These are phyloP conservation scores for Mucor saturninus DNA, from an alignment of 371 early-diverging fungal species.

Conservation along the genomic window DNA sequence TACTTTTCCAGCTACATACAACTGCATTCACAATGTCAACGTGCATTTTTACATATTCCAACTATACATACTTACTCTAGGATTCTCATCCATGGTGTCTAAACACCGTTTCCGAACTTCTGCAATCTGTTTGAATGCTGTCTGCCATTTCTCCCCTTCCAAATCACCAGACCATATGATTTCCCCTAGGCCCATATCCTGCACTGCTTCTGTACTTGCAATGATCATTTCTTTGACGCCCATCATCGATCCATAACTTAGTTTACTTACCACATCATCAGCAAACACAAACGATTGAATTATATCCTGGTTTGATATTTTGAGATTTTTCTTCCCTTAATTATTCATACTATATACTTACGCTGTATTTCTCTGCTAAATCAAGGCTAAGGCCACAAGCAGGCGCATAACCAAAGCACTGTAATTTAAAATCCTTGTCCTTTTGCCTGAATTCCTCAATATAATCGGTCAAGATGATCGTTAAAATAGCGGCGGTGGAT, in stretches of 20 bases:
- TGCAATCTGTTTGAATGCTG: slow-evolving; percentile 43
- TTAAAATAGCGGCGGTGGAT: slow-evolving; percentile 77
- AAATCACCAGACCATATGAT: slow-evolving; percentile 40
- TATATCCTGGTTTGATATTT: slow-evolving; percentile 26
- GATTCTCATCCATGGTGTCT: slow-evolving; percentile 38
- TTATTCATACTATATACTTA: neutral
- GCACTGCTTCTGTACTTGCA: slow-evolving; percentile 49
- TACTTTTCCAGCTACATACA: slow-evolving; percentile 54
- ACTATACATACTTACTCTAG: slow-evolving; percentile 35
- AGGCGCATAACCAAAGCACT: slow-evolving; percentile 55
- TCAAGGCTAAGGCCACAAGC: slow-evolving; percentile 52
- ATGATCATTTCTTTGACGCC: slow-evolving; percentile 53
- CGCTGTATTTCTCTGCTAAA: slow-evolving; percentile 50
- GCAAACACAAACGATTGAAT: slow-evolving; percentile 57
- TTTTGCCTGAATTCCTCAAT: slow-evolving; percentile 58
- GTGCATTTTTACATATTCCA: neutral
- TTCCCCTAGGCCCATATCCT: slow-evolving; percentile 37
- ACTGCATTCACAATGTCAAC: slow-evolving; percentile 17
- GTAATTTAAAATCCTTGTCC: slow-evolving; percentile 35
- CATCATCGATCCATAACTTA: slow-evolving; percentile 58
- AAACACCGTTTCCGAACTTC: slow-evolving; percentile 44
- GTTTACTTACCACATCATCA: slow-evolving; percentile 55
- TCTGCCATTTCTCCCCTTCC: slow-evolving; percentile 45
- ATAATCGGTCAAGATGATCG: slow-evolving; percentile 75
- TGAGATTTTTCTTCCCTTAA: neutral